phyloP scores from a whole-genome alignment of 768 basidiomycete species.

The Mrakia blollopis region DNA sequence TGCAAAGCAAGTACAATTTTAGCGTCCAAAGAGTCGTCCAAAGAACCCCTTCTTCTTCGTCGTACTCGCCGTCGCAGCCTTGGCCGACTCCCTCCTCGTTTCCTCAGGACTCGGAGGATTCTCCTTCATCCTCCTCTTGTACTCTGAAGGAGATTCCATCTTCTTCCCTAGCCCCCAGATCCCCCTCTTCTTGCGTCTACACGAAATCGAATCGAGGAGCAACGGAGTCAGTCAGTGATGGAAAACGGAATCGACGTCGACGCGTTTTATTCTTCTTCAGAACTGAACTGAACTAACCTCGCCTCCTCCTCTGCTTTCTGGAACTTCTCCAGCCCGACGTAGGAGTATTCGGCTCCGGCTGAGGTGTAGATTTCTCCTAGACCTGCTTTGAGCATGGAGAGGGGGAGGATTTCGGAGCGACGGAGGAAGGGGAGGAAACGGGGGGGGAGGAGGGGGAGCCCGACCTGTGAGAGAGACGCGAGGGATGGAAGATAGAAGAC shows the following conservation, averaged over 20 bases:
- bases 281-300: not conserved
- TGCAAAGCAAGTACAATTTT: no score
- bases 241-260: not conserved
- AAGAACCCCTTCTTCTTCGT: not conserved
- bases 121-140: slow-evolving; percentile 24
- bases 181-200: slow-evolving; percentile 6
- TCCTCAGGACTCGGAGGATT: not conserved
- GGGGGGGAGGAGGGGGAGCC: slow-evolving; percentile 5
- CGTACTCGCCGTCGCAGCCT: not conserved
- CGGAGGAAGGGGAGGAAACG: slow-evolving; percentile 22
- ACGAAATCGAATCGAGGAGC: not conserved
- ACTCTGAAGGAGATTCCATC: slow-evolving; percentile 18
- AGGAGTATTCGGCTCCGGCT: slow-evolving; percentile 20
- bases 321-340: slow-evolving; percentile 14
- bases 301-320: slow-evolving; percentile 21
- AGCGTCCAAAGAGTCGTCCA: not conserved
- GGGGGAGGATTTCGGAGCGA: not conserved
- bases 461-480: slow-evolving; percentile 3
- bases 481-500: not conserved
- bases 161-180: slow-evolving; percentile 28
- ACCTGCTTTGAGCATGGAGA: slow-evolving; percentile 24
- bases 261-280: no score
- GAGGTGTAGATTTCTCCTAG: slow-evolving; percentile 19
- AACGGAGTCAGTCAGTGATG: not conserved
- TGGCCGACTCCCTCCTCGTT: not conserved